Conservation (phyloP, 1,284 basidiomycete species). For the Ganoderma resinaceum region DNA sequence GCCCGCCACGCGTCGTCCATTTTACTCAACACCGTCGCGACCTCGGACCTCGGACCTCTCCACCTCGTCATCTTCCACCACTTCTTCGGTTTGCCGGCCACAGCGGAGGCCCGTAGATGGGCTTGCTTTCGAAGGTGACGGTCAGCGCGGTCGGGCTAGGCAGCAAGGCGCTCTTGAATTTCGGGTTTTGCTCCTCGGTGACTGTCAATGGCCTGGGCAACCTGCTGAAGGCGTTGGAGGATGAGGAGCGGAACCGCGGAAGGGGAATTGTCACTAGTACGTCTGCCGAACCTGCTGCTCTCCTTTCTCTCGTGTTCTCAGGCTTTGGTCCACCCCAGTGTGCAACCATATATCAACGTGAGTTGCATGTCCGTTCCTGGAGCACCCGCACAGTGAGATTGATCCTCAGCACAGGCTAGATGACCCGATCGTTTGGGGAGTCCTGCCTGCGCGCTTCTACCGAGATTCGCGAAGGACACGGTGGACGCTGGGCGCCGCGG, state of each 20-base stretch:
- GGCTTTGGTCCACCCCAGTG: constrained; percentile 53
- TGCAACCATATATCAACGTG: constrained; percentile 93
- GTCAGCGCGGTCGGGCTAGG: constrained; percentile 69
- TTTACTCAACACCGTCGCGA: neutral
- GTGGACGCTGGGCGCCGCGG: constrained; percentile 91
- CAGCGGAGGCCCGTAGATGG: constrained; percentile 2
- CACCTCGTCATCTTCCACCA: neutral
- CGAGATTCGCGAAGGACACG: constrained; percentile 68
- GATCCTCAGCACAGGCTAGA: constrained; percentile 58
- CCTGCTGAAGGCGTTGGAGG: constrained; percentile 69
- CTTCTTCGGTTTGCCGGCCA: neutral
- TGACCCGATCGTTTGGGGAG: constrained; percentile 84
- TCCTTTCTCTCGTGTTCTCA: neutral
- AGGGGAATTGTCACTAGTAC: constrained; percentile 83
- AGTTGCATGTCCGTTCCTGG: constrained; percentile 33
- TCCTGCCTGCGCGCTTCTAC: constrained; percentile 73
- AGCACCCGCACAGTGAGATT: neutral
- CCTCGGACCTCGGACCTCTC: neutral
- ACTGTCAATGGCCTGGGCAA: constrained; percentile 72
- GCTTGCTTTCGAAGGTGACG: constrained; percentile 54
- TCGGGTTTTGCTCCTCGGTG: constrained; percentile 67
- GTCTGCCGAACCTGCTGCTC: constrained; percentile 33
- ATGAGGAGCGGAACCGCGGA: constrained; percentile 52
- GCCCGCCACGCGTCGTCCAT: neutral
- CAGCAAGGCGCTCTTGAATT: constrained; percentile 79